phyloP scores from a whole-genome alignment of 257 asterid genomes.

The Petrea volubilis region DNA sequence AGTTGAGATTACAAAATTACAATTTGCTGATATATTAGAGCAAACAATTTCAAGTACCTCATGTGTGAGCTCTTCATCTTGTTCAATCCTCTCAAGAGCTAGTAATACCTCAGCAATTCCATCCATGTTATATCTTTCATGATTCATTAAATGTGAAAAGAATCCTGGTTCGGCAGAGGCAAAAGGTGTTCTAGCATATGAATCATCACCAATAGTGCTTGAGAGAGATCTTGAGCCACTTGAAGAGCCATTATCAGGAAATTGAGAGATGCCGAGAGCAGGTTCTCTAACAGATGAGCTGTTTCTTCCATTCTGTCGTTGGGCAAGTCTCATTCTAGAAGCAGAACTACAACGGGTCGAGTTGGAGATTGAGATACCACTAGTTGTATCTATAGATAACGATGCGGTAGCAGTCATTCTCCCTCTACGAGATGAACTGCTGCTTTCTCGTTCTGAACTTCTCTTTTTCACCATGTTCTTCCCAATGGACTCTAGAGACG shows the following conservation, averaged over 20 bases:
- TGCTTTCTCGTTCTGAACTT: constrained; percentile 57
- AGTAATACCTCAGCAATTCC: constrained; percentile 73
- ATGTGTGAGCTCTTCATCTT: constrained; percentile 56
- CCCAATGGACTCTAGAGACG: constrained; percentile 35
- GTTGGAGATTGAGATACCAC: constrained; percentile 47
- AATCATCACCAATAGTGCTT: constrained; percentile 33
- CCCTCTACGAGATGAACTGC: constrained; percentile 46
- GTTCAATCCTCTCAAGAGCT: constrained; percentile 85
- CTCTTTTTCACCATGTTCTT: constrained; percentile 43
- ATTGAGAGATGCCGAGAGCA: constrained; percentile 25
- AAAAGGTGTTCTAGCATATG: constrained; percentile 27
- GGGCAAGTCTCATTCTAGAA: constrained; percentile 34
- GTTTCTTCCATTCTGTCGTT: constrained; percentile 37
- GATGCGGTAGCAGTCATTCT: constrained; percentile 25
- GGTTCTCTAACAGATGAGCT: constrained; percentile 36
- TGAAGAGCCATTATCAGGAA: constrained; percentile 34
- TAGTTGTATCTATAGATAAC: constrained; percentile 34
- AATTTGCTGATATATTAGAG: not conserved
- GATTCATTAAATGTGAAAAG: constrained; percentile 34
- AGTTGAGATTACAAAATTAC: not conserved
- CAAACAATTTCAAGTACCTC: constrained; percentile 51
- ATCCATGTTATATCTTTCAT: constrained; percentile 48
- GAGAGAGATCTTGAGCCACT: constrained; percentile 49
- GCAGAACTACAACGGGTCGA: constrained; percentile 21
- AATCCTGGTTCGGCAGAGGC: constrained; percentile 39